Evolutionary conservation across 208 protist genomes (phyloP).

Genomic region (Trypanosomatidae sp.): DNA sequence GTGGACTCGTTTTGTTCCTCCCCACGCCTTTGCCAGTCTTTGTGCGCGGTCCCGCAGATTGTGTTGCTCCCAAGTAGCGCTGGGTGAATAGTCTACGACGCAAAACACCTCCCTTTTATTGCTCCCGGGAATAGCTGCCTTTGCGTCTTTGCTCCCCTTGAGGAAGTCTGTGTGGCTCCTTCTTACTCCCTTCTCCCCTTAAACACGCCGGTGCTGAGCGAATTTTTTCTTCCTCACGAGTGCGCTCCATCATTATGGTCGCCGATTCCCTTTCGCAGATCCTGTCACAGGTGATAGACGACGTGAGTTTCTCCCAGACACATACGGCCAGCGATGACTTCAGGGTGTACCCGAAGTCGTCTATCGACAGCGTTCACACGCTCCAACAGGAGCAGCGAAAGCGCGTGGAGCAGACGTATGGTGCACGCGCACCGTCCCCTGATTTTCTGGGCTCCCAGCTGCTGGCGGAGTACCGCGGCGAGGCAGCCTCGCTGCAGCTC

Average conservation of each 20-base stretch:
- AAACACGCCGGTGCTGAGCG: neutral
- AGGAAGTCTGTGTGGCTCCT: neutral
- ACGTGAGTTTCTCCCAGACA: conserved; percentile 74
- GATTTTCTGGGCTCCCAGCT: conserved; percentile 70
- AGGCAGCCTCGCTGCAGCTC: conserved; percentile 63
- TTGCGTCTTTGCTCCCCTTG: neutral
- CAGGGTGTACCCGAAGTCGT: conserved; percentile 58
- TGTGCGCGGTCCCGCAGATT: neutral
- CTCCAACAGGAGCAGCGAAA: conserved; percentile 80
- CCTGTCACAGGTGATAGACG: conserved; percentile 45
- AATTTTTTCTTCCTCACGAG: neutral
- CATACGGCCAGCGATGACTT: conserved; percentile 80
- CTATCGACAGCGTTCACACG: conserved; percentile 62
- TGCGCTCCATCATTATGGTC: conserved; percentile 15
- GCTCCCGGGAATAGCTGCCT: too few relatives aligned
- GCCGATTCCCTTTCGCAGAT: conserved; percentile 23
- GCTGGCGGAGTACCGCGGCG: conserved; percentile 70
- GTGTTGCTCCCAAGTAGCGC: neutral
- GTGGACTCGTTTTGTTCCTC: neutral
- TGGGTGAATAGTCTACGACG: neutral
- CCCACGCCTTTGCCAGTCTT: neutral
- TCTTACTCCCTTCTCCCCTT: neutral
- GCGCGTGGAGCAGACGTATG: conserved; percentile 68
- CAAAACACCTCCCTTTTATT: neutral
- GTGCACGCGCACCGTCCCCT: conserved; percentile 43